phyloP scores from a whole-genome alignment of 805 yeast genomes.

The Dipodascus albidus region DNA sequence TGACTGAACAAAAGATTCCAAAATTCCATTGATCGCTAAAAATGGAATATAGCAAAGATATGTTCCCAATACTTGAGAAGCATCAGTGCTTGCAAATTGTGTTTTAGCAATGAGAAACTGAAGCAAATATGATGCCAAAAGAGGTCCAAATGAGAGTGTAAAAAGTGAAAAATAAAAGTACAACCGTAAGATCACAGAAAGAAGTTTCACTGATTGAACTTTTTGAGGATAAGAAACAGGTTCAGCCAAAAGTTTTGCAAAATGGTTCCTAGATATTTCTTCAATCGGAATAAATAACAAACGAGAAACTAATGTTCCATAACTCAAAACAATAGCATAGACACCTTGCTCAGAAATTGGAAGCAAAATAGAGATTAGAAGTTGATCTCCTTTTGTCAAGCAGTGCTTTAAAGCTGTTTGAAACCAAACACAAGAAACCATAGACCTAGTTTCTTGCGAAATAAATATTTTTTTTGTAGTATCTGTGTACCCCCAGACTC shows the following conservation, averaged over 20 bases:
- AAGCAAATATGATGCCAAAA: slow-evolving; percentile 56
- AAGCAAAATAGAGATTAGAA: slow-evolving; percentile 60
- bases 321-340: slow-evolving; percentile 77
- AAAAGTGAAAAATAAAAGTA: slow-evolving; percentile 58
- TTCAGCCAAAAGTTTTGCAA: slow-evolving; percentile 37
- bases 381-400: slow-evolving; percentile 83
- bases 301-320: slow-evolving; percentile 83
- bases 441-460: slow-evolving; percentile 16
- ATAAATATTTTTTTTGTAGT: slow-evolving; percentile 14
- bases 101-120: slow-evolving; percentile 41
- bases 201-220: slow-evolving; percentile 23
- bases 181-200: slow-evolving; percentile 43
- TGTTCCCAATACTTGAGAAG: slow-evolving; percentile 48
- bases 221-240: slow-evolving; percentile 5
- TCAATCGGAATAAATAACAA: slow-evolving; percentile 81
- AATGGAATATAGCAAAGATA: slow-evolving; percentile 75
- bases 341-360: slow-evolving; percentile 76
- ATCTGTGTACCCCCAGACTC: slow-evolving; percentile 15
- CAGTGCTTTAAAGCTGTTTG: slow-evolving; percentile 80
- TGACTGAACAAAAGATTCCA: slow-evolving; percentile 65
- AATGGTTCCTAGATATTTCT: slow-evolving; percentile 65
- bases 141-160: slow-evolving; percentile 61
- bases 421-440: slow-evolving; percentile 35
- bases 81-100: slow-evolving; percentile 57
- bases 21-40: slow-evolving; percentile 57